A percentile compares a stretch with the other conserved stretches of the same genome.
phyloP scores from a whole-genome alignment of 1,284 basidiomycete species.

The Trametes versicolor region DNA sequence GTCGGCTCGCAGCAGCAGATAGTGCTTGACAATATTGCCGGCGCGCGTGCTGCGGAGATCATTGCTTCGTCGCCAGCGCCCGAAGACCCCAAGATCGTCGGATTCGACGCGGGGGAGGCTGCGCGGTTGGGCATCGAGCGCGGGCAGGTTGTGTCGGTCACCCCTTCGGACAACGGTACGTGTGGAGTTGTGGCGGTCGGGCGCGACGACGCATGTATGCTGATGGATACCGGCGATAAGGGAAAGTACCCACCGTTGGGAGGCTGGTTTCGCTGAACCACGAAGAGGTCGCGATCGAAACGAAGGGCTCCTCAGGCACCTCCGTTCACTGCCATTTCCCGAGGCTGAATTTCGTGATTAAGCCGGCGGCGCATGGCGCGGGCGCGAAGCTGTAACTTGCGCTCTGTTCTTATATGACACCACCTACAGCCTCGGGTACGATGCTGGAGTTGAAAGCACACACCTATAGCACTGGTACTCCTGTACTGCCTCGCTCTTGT shows the following conservation, averaged over 20 bases:
- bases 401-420: too few relatives aligned
- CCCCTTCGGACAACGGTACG: conserved; percentile 61
- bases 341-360: conserved; percentile 41
- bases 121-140: conserved; percentile 50
- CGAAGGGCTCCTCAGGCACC: conserved; percentile 49
- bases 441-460: too few relatives aligned
- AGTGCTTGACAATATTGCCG: conserved; percentile 49
- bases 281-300: conserved; percentile 60
- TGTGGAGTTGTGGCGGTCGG: not conserved
- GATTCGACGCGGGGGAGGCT: conserved; percentile 58
- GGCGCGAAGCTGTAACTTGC: conserved; percentile 24
- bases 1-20: conserved; percentile 14
- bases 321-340: conserved; percentile 63
- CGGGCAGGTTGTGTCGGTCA: conserved; percentile 53
- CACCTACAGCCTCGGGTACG: too few relatives aligned
- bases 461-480: too few relatives aligned
- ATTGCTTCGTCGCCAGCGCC: conserved; percentile 50
- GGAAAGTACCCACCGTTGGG: conserved; percentile 56
- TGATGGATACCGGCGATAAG: conserved; percentile 32
- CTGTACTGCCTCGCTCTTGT: too few relatives aligned
- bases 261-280: conserved; percentile 58
- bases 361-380: conserved; percentile 7
- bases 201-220: not conserved
- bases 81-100: conserved; percentile 52
- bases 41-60: conserved; percentile 54